Evolutionary conservation across 2,329 filamentous ascomycete genomes (phyloP), one percentile per base, ranked within the genome.

Genomic region (Penicillium brasilianum): DNA sequence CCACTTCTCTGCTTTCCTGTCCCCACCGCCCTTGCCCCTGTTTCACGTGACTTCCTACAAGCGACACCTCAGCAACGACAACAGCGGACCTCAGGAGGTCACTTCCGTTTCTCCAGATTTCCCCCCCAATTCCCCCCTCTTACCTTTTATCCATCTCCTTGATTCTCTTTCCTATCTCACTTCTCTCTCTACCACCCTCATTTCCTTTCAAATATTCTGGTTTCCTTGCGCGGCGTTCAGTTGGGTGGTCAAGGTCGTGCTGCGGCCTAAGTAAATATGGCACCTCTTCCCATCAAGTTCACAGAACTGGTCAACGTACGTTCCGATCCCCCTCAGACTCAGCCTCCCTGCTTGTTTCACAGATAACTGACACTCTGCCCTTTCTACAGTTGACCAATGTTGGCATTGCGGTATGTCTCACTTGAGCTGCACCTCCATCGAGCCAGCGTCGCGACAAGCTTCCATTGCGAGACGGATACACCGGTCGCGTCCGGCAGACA

Each of bases 211-310:
- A 57, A 64, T 68, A 59, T 61, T 57, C 66, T 66, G 61, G 64
- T 69, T 72, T 70, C 59, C 70, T 76, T 71, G 68, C 71, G 69
- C 68, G 75, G 76, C 74, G 74, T 78, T 77, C 67, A 63, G 65
- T 74, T 72, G 63, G 74, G 74, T 74, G 76, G 72, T 77, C 78
- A 71, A 77, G 76, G 77, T 77, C 75, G 73, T 74, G 63, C 70
- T 72, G 67, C 75, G 74, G 74, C 77, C 73, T 72, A 75, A 71
- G 74, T 78, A 79, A 81, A 76, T 78, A 83, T 83, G 81, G 81
- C 80, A 74, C 86, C 88, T 80, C 84, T 96, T 76, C 92, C 91
- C 75, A 96, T 97, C 83, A 93, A 92, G 84, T 96, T 97, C 81
- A 90, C 90, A 78, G 93, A 96, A 88, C 87, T 94, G 75, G 86